Evolutionary conservation across 1,284 basidiomycete genomes (phyloP), one percentile per base, ranked within the genome.

Genomic region (Porodaedalea pini): DNA sequence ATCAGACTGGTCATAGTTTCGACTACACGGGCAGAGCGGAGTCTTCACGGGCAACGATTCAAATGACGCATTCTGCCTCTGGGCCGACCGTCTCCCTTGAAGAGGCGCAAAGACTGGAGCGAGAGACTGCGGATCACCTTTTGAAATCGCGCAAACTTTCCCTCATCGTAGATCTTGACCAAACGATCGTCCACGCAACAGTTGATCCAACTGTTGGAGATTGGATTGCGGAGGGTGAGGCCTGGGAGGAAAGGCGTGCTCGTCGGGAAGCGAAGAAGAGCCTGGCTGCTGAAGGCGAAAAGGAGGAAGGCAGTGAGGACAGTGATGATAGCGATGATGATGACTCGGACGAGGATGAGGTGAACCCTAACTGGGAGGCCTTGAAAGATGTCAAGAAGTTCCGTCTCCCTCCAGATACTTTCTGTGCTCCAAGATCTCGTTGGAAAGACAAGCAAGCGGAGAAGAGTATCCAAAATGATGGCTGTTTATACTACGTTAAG

Each of bases 201-300:
- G 96, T 98, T 34, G 96, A 99, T 71, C 95, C 97, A 1, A 98
- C 96, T 0, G 94, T 98, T 0, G 94, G 94, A 25, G 95, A 98
- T 69, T 98, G 96, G 96, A 91, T 98, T 68, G 72, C 79, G 1
- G 93, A 96, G 68, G 88, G 90, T 41, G 81, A 87, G 67, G 79
- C 78, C 50, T 90, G 86, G 83, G 86, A 92, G 66, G 76, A 75
- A 55, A 77, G 76, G 55, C 76, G 59, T 44, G 66, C 54, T 78
- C 60, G 70, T 71, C 2, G 73, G 70, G 65, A 77, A 75, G 65
- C 71, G 69, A 51, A 67, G 66, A 61, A 21, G 63, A 59, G 15
- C 54, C 59, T 11, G 58, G 51, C 8, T 57, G 61, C 49, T 39
- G 61, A 68, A 48, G 54, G 43, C n/a, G 65, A 66, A 41, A 61